Evolutionary conservation across 2,329 filamentous ascomycete genomes (phyloP).

Genomic region (Ampelomyces quisqualis): DNA sequence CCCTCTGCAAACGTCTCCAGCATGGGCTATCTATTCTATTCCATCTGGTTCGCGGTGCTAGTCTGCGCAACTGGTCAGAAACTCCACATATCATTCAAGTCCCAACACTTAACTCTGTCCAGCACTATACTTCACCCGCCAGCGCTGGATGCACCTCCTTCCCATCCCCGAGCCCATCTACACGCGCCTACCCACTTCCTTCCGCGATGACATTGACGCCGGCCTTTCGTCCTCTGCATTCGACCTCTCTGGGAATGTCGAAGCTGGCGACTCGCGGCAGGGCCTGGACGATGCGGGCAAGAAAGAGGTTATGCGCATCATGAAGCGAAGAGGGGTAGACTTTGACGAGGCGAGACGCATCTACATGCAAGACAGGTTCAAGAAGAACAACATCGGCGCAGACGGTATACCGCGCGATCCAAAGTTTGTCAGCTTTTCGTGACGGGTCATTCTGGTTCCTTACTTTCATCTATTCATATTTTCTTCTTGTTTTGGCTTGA

Average conservation of each 20-base stretch:
- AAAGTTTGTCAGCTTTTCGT: constrained; percentile 91
- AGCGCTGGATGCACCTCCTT: constrained; percentile 71
- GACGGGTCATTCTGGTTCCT: constrained; percentile 2
- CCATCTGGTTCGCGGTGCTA: constrained; percentile 69
- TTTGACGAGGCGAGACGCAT: constrained; percentile 90
- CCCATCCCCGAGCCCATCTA: constrained; percentile 69
- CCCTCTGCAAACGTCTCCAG: constrained; percentile 23
- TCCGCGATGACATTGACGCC: constrained; percentile 81
- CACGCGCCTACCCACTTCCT: constrained; percentile 72
- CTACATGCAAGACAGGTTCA: constrained; percentile 83
- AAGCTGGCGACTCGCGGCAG: constrained; percentile 72
- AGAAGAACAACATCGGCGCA: constrained; percentile 80
- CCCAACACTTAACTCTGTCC: constrained; percentile 17
- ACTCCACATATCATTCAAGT: constrained; percentile 3
- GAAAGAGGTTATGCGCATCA: constrained; percentile 79
- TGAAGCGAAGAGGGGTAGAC: constrained; percentile 77
- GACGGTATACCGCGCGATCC: constrained; percentile 88
- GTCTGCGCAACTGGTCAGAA: constrained; percentile 66
- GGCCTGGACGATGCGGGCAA: constrained; percentile 82
- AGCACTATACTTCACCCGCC: constrained; percentile 79
- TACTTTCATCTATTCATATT: constrained; percentile 1
- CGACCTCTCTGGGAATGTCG: constrained; percentile 77
- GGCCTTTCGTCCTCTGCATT: constrained; percentile 83
- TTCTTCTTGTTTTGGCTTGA: neutral
- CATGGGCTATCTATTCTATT: constrained; percentile 83